Percentiles rank a stretch among this genome's conserved stretches.
Evolutionary conservation across 169 alveolate genomes (phyloP).

Genomic region (Plasmodium falciparum): DNA sequence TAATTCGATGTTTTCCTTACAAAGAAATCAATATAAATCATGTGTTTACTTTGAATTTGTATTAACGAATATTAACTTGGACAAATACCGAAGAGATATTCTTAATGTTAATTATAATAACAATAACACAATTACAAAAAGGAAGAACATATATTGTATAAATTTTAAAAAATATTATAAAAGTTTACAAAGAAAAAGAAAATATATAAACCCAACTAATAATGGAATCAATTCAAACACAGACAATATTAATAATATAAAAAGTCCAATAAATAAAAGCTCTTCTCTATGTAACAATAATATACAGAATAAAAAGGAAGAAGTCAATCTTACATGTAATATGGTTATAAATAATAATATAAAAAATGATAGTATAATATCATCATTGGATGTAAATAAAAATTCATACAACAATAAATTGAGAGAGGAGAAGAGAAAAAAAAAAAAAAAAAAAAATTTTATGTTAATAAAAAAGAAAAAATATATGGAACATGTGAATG

Average conservation of each 20-base stretch:
- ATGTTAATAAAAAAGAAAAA: background rate
- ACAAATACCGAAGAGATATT: conserved; percentile 49
- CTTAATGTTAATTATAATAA: conserved; percentile 58
- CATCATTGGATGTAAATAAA: background rate
- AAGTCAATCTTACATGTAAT: no score
- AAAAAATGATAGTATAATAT: background rate
- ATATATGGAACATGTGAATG: no score
- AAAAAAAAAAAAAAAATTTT: background rate
- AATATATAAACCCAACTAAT: background rate
- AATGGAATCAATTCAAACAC: background rate
- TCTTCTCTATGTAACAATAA: background rate
- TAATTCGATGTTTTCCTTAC: conserved; percentile 60
- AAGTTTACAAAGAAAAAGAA: conserved; percentile 14
- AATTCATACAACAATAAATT: background rate
- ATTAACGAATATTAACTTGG: conserved; percentile 59
- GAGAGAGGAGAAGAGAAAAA: background rate
- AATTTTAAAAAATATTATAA: conserved; percentile 32
- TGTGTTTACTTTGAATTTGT: conserved; percentile 40
- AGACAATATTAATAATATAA: background rate
- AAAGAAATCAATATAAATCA: conserved; percentile 53
- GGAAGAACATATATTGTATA: conserved; percentile 35
- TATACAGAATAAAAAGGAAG: background rate
- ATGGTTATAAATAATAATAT: background rate
- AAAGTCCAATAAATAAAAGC: background rate
- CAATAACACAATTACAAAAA: conserved; percentile 35